Conservation (phyloP, 768 basidiomycete genomes). For the Podaxis carcinomalis region DNA sequence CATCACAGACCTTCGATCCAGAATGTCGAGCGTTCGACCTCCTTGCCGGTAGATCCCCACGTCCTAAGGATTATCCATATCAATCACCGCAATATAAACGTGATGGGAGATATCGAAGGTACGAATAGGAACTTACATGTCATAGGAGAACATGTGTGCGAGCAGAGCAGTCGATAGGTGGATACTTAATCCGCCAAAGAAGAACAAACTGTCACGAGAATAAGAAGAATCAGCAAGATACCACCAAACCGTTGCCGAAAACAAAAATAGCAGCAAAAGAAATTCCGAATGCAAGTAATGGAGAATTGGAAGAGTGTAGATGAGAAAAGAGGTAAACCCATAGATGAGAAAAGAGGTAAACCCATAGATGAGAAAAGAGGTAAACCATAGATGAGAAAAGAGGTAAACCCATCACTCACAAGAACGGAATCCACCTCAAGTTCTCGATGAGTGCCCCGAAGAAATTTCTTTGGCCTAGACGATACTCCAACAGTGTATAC, state of each 20-base stretch:
- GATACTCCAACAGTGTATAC: slow-evolving; percentile 71
- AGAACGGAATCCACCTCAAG: slow-evolving; percentile 67
- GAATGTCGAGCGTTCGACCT: slow-evolving; percentile 84
- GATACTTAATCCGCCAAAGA: slow-evolving; percentile 73
- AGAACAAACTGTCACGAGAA: slow-evolving; percentile 51
- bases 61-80: slow-evolving; percentile 29
- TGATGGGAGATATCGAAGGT: background rate
- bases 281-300: background rate
- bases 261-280: background rate
- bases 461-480: slow-evolving; percentile 58
- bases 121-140: slow-evolving; percentile 34
- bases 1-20: slow-evolving; percentile 61
- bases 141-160: slow-evolving; percentile 64
- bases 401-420: slow-evolving; percentile 40
- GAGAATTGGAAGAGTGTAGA: background rate
- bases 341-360: background rate
- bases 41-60: slow-evolving; percentile 64
- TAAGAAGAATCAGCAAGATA: background rate
- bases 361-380: too few species aligned
- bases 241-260: background rate
- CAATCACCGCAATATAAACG: background rate
- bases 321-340: background rate
- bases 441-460: slow-evolving; percentile 51
- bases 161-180: slow-evolving; percentile 65
- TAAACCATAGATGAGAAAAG: background rate